Percentiles rank a stretch among this genome's conserved stretches.
These are phyloP conservation scores for Pichia cephalocereana DNA, from an alignment of 805 yeast species.

Conservation along the genomic window DNA sequence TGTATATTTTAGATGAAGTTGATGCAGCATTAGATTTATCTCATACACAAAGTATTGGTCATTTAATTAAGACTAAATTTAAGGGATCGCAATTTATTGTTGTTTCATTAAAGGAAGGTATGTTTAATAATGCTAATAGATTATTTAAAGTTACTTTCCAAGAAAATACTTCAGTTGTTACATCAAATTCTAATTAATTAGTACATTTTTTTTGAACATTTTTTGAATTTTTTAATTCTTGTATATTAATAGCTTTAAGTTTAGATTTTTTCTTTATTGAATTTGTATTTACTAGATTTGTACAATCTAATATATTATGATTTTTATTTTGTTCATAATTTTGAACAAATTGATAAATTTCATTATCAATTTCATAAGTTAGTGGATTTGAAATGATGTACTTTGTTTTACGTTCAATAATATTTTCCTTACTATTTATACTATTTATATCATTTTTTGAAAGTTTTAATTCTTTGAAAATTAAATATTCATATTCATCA, in stretches of 20 bases:
- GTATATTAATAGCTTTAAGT: not conserved
- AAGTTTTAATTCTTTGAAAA: not conserved
- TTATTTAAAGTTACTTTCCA: slow-evolving; percentile 90
- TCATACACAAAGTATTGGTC: slow-evolving; percentile 97
- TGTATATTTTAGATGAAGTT: slow-evolving; percentile 95
- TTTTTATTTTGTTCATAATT: too few relatives aligned
- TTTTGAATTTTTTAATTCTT: too few relatives aligned
- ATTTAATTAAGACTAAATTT: slow-evolving; percentile 87
- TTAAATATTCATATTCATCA: not conserved
- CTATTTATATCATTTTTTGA: too few relatives aligned
- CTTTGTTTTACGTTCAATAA: too few relatives aligned
- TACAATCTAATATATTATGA: too few relatives aligned
- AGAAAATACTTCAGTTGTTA: slow-evolving; percentile 92
- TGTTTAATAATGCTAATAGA: slow-evolving; percentile 95
- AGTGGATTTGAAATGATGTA: too few relatives aligned
- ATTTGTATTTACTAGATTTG: too few relatives aligned
- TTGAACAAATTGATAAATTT: too few relatives aligned
- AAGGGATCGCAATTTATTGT: slow-evolving; percentile 95
- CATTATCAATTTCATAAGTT: too few relatives aligned
- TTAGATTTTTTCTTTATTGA: too few relatives aligned
- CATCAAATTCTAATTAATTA: slow-evolving; percentile 26
- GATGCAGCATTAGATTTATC: slow-evolving; percentile 97
- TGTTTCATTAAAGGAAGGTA: slow-evolving; percentile 94
- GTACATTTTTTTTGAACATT: too few relatives aligned
- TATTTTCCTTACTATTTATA: too few relatives aligned